These are phyloP conservation scores for Pseudogymnoascus sp. DNA, from an alignment of 2,329 filamentous ascomycete species.

Conservation along the genomic window DNA sequence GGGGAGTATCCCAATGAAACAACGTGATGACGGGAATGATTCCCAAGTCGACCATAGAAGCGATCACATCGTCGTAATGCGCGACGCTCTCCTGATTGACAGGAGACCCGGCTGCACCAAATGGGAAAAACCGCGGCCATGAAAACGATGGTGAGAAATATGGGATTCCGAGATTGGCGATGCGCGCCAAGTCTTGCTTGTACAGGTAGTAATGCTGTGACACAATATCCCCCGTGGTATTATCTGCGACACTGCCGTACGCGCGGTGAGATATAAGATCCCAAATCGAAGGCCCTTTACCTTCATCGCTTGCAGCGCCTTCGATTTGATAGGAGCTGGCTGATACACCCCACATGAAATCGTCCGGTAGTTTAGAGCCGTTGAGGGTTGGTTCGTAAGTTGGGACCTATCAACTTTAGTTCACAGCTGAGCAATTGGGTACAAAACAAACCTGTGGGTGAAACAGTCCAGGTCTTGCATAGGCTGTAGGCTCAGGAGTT, in stretches of 20 bases:
- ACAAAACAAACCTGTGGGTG: slow-evolving; percentile 34
- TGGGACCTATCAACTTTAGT: slow-evolving; percentile 12
- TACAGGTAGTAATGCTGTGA: slow-evolving; percentile 35
- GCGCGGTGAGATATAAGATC: slow-evolving; percentile 34
- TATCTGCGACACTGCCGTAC: slow-evolving; percentile 32
- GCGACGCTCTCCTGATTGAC: slow-evolving; percentile 13
- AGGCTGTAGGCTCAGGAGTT: slow-evolving; percentile 34
- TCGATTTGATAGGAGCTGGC: slow-evolving; percentile 35
- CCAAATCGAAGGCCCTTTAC: slow-evolving; percentile 36
- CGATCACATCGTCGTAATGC: slow-evolving; percentile 13
- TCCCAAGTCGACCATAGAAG: background rate
- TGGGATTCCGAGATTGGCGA: slow-evolving; percentile 22
- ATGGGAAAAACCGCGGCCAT: slow-evolving; percentile 18
- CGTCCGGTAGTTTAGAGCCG: slow-evolving; percentile 31
- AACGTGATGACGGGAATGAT: slow-evolving; percentile 11
- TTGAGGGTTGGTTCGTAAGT: slow-evolving; percentile 17
- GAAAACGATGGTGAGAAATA: slow-evolving; percentile 26
- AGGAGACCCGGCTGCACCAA: slow-evolving; percentile 10
- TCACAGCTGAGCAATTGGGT: slow-evolving; percentile 12
- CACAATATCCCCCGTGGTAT: slow-evolving; percentile 33
- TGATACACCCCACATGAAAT: slow-evolving; percentile 35
- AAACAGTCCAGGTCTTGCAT: slow-evolving; percentile 30
- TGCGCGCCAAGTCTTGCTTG: slow-evolving; percentile 33
- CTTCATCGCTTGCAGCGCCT: slow-evolving; percentile 34
- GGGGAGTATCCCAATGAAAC: slow-evolving; percentile 23